phyloP scores from a whole-genome alignment of 2,329 filamentous ascomycete species.

The Aspergillus nomiae region DNA sequence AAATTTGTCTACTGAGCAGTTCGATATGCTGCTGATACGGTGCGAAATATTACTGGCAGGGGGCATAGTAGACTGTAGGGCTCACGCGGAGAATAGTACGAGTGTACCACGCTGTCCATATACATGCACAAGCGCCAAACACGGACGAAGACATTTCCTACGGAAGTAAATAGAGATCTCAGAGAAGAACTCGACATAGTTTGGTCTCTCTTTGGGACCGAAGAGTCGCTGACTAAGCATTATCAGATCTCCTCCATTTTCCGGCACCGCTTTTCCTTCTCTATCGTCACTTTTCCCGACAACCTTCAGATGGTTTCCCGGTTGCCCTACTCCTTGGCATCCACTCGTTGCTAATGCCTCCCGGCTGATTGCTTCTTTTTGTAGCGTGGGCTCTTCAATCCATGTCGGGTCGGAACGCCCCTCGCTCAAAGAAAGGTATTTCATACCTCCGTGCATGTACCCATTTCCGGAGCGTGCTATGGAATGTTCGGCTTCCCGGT shows the following conservation, averaged over 20 bases:
- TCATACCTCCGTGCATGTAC: not conserved
- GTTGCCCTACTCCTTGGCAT: not conserved
- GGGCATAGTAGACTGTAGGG: not conserved
- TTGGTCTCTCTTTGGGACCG: not conserved
- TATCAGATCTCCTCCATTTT: not conserved
- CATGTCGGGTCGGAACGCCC: conserved; percentile 40
- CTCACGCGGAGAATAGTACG: not conserved
- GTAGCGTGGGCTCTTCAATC: conserved; percentile 17
- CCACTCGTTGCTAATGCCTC: conserved; percentile 13
- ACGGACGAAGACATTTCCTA: not conserved
- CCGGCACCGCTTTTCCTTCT: not conserved
- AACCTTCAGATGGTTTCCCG: not conserved
- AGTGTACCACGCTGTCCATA: not conserved
- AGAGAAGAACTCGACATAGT: not conserved
- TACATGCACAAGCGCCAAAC: not conserved
- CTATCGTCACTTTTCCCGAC: not conserved
- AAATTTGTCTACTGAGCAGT: not conserved
- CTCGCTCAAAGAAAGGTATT: conserved; percentile 43
- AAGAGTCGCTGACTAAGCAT: not conserved
- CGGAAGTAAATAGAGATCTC: not conserved
- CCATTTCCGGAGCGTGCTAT: conserved; percentile 5
- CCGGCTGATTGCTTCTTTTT: conserved; percentile 8
- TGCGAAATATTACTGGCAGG: not conserved
- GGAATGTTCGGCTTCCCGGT: conserved; percentile 6
- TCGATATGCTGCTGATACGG: not conserved